Evolutionary conservation across 2,329 filamentous ascomycete genomes (phyloP).

Genomic region (Microcyclosporella mali): DNA sequence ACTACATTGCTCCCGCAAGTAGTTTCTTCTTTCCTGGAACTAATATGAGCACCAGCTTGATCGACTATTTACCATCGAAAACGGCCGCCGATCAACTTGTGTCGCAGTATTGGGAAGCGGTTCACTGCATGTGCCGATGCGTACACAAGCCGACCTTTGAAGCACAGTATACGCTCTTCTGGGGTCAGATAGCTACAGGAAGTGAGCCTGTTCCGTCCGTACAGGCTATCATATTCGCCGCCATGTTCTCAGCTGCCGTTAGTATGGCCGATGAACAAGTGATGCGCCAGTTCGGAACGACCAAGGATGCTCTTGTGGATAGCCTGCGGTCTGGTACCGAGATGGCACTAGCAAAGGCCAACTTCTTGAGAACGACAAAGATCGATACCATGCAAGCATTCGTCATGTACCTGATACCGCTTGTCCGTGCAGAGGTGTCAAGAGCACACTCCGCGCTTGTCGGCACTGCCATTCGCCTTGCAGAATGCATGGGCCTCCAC

Average conservation of each 20-base stretch:
- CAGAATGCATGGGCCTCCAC: conserved; percentile 71
- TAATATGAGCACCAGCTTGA: conserved; percentile 45
- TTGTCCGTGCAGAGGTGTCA: conserved; percentile 67
- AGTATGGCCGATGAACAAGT: conserved; percentile 56
- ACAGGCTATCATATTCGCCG: conserved; percentile 64
- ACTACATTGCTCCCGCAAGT: conserved; percentile 63
- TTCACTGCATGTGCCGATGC: conserved; percentile 59
- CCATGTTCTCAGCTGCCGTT: conserved; percentile 62
- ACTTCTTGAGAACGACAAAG: conserved; percentile 64
- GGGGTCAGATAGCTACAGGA: conserved; percentile 54
- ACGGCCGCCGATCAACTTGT: conserved; percentile 56
- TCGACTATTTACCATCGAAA: conserved; percentile 56
- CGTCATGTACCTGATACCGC: conserved; percentile 69
- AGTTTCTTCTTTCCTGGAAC: conserved; percentile 58
- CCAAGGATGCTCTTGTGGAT: conserved; percentile 54
- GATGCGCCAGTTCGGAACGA: conserved; percentile 48
- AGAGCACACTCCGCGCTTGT: conserved; percentile 66
- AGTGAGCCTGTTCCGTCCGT: conserved; percentile 58
- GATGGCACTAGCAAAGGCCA: conserved; percentile 59
- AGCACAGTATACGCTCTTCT: conserved; percentile 58
- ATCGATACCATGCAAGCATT: conserved; percentile 72
- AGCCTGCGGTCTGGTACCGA: conserved; percentile 63
- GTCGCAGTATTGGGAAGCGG: conserved; percentile 60
- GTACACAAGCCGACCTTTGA: conserved; percentile 64
- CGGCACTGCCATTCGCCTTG: conserved; percentile 65